Evolutionary conservation across 495 filamentous ascomycete genomes (phyloP).

Genomic region (Hypoxylon perforatum): DNA sequence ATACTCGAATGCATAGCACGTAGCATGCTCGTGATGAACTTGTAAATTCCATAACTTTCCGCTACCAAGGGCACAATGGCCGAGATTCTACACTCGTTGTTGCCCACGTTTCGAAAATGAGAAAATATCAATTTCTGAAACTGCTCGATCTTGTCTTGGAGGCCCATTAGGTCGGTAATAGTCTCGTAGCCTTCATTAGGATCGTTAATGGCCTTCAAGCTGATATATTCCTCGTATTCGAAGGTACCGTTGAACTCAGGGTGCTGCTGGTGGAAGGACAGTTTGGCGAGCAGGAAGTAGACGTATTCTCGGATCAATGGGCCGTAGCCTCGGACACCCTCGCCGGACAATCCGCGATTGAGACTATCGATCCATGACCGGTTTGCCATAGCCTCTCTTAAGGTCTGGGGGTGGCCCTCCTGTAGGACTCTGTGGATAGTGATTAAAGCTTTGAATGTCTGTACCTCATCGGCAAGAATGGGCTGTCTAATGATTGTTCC

Average conservation of each 20-base stretch:
- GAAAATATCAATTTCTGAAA: slow-evolving; percentile 99
- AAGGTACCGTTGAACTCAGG: slow-evolving; percentile 99
- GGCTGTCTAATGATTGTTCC: slow-evolving; percentile 72
- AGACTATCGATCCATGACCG: slow-evolving; percentile 92
- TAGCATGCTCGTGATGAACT: slow-evolving; percentile 94
- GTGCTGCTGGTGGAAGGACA: slow-evolving; percentile 93
- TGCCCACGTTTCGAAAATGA: slow-evolving; percentile 86
- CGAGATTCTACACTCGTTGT: slow-evolving; percentile 97
- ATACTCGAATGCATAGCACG: slow-evolving; percentile 95
- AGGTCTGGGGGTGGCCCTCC: slow-evolving; percentile 88
- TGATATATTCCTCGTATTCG: slow-evolving; percentile 99
- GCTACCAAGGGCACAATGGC: slow-evolving; percentile 92
- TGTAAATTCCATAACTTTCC: slow-evolving; percentile 98
- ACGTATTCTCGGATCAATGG: slow-evolving; percentile 96
- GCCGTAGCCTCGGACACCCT: slow-evolving; percentile 90
- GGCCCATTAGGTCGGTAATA: slow-evolving; percentile 92
- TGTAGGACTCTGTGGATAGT: slow-evolving; percentile 96
- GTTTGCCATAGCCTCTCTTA: slow-evolving; percentile 90
- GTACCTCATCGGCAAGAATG: slow-evolving; percentile 92
- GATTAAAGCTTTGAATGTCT: slow-evolving; percentile 93
- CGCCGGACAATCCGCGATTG: slow-evolving; percentile 82
- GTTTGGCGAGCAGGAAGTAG: slow-evolving; percentile 90
- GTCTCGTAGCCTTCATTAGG: slow-evolving; percentile 99
- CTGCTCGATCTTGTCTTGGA: slow-evolving; percentile 97
- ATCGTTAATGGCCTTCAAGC: slow-evolving; percentile 96